These are phyloP conservation scores for Pouteria campechiana DNA, from an alignment of 179 eudicot species.

Conservation along the genomic window DNA sequence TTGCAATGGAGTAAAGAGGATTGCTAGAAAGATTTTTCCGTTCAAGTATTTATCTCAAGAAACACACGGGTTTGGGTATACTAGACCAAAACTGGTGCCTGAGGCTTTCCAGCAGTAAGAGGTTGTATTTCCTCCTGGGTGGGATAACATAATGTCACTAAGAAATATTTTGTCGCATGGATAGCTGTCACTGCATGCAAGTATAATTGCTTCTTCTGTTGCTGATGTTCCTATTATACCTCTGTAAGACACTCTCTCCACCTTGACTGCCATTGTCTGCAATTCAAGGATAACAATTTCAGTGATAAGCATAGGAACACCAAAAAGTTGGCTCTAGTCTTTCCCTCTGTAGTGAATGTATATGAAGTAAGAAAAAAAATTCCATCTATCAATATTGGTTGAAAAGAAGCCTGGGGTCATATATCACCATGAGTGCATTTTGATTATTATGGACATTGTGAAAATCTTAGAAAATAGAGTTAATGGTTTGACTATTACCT, in stretches of 20 bases:
- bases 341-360: not conserved
- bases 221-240: conserved; percentile 77
- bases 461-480: not conserved
- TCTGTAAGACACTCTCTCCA: conserved; percentile 40
- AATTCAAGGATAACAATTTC: not conserved
- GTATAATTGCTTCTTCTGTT: conserved; percentile 60
- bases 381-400: too few relatives aligned
- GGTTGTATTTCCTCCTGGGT: conserved; percentile 19
- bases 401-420: too few relatives aligned
- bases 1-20: conserved; percentile 12
- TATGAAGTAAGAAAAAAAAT: not conserved
- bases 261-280: conserved; percentile 64
- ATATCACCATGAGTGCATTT: too few relatives aligned
- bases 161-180: conserved; percentile 62
- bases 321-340: not conserved
- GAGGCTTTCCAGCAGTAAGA: conserved; percentile 81
- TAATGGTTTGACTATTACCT: conserved; percentile 30
- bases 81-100: conserved; percentile 53
- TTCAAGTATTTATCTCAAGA: conserved; percentile 7
- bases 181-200: conserved; percentile 63
- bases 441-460: too few relatives aligned
- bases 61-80: conserved; percentile 63
- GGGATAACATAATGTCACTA: conserved; percentile 51
- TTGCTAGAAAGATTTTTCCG: conserved; percentile 14
- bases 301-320: not conserved